phyloP scores from a whole-genome alignment of 176 grass and related monocot species.

The Paspalum notatum region DNA sequence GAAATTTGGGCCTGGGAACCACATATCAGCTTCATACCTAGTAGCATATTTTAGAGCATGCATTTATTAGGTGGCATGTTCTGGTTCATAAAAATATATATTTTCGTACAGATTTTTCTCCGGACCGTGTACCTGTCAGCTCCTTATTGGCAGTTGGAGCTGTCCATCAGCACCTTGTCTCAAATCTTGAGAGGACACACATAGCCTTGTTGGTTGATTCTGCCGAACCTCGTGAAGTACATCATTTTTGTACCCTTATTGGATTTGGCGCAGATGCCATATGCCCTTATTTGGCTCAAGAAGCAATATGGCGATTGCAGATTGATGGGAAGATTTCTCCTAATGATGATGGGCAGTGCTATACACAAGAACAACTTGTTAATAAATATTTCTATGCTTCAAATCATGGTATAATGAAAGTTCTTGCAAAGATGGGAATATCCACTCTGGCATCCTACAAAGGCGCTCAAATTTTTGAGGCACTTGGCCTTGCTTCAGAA shows the following conservation, averaged over 20 bases:
- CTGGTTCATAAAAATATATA: neutral
- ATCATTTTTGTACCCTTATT: slow-evolving; percentile 67
- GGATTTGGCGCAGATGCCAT: slow-evolving; percentile 70
- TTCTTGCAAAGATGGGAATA: slow-evolving; percentile 81
- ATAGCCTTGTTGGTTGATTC: slow-evolving; percentile 65
- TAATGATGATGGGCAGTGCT: slow-evolving; percentile 31
- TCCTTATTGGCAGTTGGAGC: slow-evolving; percentile 67
- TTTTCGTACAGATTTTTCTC: slow-evolving; percentile 53
- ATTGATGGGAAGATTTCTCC: slow-evolving; percentile 62
- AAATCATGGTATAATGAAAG: slow-evolving; percentile 74
- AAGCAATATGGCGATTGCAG: slow-evolving; percentile 61
- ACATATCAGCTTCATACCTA: no score
- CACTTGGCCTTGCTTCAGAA: slow-evolving; percentile 67
- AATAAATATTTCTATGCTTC: slow-evolving; percentile 57
- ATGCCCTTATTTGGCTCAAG: slow-evolving; percentile 71
- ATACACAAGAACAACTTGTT: slow-evolving; percentile 40
- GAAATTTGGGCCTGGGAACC: no score
- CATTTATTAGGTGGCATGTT: no score
- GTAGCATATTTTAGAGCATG: no score
- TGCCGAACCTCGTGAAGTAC: slow-evolving; percentile 74
- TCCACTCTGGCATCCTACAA: slow-evolving; percentile 79
- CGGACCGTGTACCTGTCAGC: slow-evolving; percentile 52
- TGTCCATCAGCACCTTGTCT: slow-evolving; percentile 70
- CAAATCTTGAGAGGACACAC: slow-evolving; percentile 58
- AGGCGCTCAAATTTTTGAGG: slow-evolving; percentile 84